Conservation (phyloP, 352 stramenopile genomes). For the Plasmopara muralis region DNA sequence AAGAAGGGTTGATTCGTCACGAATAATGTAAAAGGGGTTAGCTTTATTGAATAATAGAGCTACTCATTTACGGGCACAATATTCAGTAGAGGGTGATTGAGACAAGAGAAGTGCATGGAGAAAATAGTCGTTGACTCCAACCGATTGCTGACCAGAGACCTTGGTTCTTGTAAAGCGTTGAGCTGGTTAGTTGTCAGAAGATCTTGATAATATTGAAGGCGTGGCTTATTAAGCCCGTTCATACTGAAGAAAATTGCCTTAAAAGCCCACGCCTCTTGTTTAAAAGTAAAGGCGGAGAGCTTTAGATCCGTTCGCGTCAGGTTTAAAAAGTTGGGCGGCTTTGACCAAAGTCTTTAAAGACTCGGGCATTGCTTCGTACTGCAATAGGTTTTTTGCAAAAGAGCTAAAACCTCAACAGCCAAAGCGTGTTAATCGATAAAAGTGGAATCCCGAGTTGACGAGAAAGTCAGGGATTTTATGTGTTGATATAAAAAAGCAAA, state of each 20-base stretch:
- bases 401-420: no score
- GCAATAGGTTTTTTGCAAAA: no score
- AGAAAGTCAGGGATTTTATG: not conserved
- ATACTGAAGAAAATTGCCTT: slow-evolving; percentile 1
- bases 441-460: no score
- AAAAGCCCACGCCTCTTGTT: not conserved
- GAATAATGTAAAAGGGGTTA: not conserved
- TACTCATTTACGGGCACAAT: not conserved
- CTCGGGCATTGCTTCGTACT: no score
- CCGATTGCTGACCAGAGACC: not conserved
- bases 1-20: not conserved
- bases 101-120: not conserved
- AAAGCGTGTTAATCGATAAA: no score
- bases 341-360: no score
- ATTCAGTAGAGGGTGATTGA: not conserved
- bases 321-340: no score
- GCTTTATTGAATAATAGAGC: not conserved
- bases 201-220: not conserved
- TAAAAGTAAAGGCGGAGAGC: not conserved
- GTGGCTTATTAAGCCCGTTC: slow-evolving; percentile 1
- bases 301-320: not conserved
- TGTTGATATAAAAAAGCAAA: not conserved
- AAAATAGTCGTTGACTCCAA: not conserved
- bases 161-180: slow-evolving; percentile 1
- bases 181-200: not conserved